Percentiles rank a stretch among this genome's conserved stretches.
Evolutionary conservation across 208 protist species (phyloP).

Genomic region (Vickermania ingenoplastis): DNA sequence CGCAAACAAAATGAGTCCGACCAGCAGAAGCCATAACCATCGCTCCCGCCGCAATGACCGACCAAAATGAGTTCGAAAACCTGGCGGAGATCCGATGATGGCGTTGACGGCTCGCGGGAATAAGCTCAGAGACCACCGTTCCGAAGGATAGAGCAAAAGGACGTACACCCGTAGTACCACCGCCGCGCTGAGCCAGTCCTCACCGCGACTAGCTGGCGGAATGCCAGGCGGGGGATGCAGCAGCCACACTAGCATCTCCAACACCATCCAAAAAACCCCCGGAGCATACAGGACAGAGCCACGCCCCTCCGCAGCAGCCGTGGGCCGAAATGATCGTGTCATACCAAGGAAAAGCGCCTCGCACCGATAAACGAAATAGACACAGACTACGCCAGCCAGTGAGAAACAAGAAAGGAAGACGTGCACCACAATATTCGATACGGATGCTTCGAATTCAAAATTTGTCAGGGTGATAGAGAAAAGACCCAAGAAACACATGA

Average conservation of each 20-base stretch:
- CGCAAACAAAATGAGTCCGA: not conserved
- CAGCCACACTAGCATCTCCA: slow-evolving; percentile 66
- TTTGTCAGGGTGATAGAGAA: not conserved
- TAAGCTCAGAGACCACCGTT: slow-evolving; percentile 5
- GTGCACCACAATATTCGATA: not conserved
- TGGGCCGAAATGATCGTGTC: not conserved
- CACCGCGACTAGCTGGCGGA: slow-evolving; percentile 7
- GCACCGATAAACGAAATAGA: not conserved
- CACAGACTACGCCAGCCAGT: not conserved
- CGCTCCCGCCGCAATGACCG: not conserved
- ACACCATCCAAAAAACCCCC: slow-evolving; percentile 17
- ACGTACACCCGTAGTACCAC: slow-evolving; percentile 61
- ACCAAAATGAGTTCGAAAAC: not conserved
- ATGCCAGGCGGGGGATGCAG: slow-evolving; percentile 48
- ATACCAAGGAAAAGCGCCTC: not conserved
- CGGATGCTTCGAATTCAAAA: not conserved
- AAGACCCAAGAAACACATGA: not conserved
- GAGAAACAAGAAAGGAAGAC: not conserved
- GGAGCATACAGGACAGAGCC: slow-evolving; percentile 14
- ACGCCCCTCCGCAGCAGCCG: not conserved
- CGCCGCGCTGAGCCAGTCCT: slow-evolving; percentile 39
- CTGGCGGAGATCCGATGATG: not conserved
- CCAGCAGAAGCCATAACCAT: not conserved
- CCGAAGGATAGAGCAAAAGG: slow-evolving; percentile 35
- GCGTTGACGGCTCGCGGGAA: not conserved